A percentile compares a stretch with the other conserved stretches of the same genome.
These are phyloP conservation scores for Brachypodium distachyon DNA, from an alignment of 202 grass and related monocot genomes.

Conservation along the genomic window DNA sequence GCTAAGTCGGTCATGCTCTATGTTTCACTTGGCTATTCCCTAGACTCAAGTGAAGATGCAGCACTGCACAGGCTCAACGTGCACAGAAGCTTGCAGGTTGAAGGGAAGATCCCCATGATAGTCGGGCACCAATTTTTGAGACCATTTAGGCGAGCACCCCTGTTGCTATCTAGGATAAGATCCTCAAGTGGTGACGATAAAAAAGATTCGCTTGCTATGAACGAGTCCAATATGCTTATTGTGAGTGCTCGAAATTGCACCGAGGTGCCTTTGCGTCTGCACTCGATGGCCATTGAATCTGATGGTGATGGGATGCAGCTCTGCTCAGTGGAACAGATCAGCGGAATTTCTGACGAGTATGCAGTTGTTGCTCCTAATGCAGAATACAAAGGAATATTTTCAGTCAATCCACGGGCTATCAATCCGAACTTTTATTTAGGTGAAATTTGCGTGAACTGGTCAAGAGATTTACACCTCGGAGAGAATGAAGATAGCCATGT, in stretches of 20 bases:
- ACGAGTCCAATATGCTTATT: slow-evolving; percentile 77
- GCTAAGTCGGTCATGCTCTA: slow-evolving; percentile 92
- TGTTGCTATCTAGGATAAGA: slow-evolving; percentile 76
- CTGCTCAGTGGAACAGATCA: slow-evolving; percentile 51
- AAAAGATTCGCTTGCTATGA: slow-evolving; percentile 64
- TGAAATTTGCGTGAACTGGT: slow-evolving; percentile 70
- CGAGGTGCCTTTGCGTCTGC: slow-evolving; percentile 64
- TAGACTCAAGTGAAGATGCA: slow-evolving; percentile 44
- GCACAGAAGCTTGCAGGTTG: slow-evolving; percentile 90
- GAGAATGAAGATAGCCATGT: slow-evolving; percentile 37
- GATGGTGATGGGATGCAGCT: slow-evolving; percentile 27
- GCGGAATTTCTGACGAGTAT: slow-evolving; percentile 42
- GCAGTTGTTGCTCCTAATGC: slow-evolving; percentile 53
- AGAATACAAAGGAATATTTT: slow-evolving; percentile 90
- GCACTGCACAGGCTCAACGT: slow-evolving; percentile 65
- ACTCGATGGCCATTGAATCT: slow-evolving; percentile 46
- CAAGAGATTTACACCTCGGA: slow-evolving; percentile 44
- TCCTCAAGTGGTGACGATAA: slow-evolving; percentile 38
- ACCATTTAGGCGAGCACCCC: slow-evolving; percentile 80
- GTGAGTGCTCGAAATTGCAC: slow-evolving; percentile 73
- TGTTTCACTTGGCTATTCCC: slow-evolving; percentile 82
- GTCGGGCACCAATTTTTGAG: slow-evolving; percentile 64
- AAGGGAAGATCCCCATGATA: slow-evolving; percentile 80
- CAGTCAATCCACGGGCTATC: slow-evolving; percentile 39
- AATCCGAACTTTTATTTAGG: slow-evolving; percentile 49